Percentiles rank a stretch among this genome's conserved stretches.
Evolutionary conservation across 345 rosid species (phyloP).

Genomic region (Abelmoschus esculentus): DNA sequence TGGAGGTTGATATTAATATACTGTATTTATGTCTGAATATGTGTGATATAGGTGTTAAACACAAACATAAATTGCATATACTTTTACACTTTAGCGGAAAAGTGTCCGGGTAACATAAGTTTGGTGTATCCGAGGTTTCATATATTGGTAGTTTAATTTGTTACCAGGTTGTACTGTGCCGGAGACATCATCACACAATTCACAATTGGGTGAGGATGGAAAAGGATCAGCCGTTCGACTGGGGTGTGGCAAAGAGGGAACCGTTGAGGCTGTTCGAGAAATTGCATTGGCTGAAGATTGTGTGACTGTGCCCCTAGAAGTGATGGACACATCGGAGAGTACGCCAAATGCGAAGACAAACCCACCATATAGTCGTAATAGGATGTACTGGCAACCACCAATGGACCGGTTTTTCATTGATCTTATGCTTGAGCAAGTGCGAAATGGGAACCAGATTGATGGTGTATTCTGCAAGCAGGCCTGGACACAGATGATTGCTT

Average conservation of each 20-base stretch:
- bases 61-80: no score
- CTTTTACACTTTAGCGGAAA: not conserved
- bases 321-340: constrained; percentile 23
- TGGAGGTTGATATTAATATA: not conserved
- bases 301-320: constrained; percentile 22
- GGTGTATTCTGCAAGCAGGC: constrained; percentile 71
- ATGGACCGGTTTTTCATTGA: constrained; percentile 79
- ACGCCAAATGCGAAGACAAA: constrained; percentile 9
- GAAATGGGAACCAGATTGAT: constrained; percentile 65
- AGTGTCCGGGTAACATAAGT: not conserved
- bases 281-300: constrained; percentile 30
- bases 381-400: constrained; percentile 80
- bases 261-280: constrained; percentile 23
- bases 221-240: not conserved
- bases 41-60: not conserved
- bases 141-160: constrained; percentile 9
- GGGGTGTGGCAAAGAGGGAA: constrained; percentile 19
- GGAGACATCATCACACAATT: constrained; percentile 11
- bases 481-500: constrained; percentile 68
- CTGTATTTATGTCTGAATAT: not conserved
- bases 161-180: constrained; percentile 22
- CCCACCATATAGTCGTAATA: constrained; percentile 26
- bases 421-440: constrained; percentile 69
- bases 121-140: constrained; percentile 3
- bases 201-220: constrained; percentile 18